Base-by-base conservation (phyloP, 2,329 filamentous ascomycete species). In the Epichloe scottii region DNA sequence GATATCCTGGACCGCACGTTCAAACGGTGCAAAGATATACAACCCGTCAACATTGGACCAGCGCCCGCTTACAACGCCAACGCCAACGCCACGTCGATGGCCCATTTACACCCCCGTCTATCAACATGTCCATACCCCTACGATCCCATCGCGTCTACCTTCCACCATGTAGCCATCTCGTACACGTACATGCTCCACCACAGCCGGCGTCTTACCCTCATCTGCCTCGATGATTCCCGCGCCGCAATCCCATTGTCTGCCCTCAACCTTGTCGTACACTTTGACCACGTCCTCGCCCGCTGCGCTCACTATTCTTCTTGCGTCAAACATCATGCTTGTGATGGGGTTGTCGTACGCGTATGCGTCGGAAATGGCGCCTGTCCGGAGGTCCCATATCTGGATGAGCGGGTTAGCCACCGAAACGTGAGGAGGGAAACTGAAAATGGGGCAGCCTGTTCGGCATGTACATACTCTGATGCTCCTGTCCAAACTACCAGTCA, bases 381-480 rank as follows among this genome's bases (percentile, higher is more conserved):
- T 97, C 50, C 93, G 87, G 51, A 98, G 84, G 69, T 98, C 93
- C 93, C 93, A 98, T 64, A 98, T 97, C 90, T 97, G 63, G 48
- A 51, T 0, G 33, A n/a, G 26, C 12, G 21, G 2, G 66, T 66
- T 53, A 57, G 58, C 12, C 35, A 26, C n/a, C 11, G 5, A n/a
- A 30, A 38, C 14, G 3, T n/a, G 35, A 38, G 0, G 15, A 10
- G 33, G 47, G 19, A 42, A 47, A 21, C 38, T 44, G 43, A 8
- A 17, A 4, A 30, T 11, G 30, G 30, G 30, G 30, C 30, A 10
- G 30, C 30, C 30, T 30, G 30, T 10, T 30, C 30, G 30, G 10
- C 30, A 30, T 30, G 30, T 30, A 77, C 89, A 78, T 77, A 97
- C 91, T 71, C 93, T 77, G 65, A 98, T 87, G 65, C 91, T 97